Evolutionary conservation across 768 basidiomycete species (phyloP), one percentile per base, ranked within the genome.

Genomic region (Tricholoma sp.): DNA sequence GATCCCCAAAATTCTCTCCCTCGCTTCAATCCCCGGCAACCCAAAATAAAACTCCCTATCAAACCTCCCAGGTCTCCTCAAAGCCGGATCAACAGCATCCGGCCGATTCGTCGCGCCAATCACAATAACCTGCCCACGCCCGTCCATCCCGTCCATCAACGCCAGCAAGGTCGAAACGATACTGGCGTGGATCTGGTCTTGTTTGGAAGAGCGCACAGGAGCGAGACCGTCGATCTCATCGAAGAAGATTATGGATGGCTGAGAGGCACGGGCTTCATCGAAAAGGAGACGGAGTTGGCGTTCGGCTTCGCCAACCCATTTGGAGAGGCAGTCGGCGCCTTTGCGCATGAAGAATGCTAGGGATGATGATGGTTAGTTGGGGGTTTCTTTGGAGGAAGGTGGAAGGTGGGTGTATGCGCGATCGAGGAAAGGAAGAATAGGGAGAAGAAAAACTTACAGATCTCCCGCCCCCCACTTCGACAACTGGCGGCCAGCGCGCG

Each of bases 291-390:
- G 85, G 2, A 99, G 80, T 69, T 98, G 96, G 1, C 97, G 85
- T 68, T 98, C 97, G 5, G 97, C 96, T 74, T 99, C 97, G 53
- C 97, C 97, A 11, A 99, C 97, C 96, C 96, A 99, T 75, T 99
- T 99, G 6, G 94, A 95, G 27, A 98, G 79, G 63, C 91, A 92
- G 71, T 99, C 97, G 32, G 97, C 97, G 18, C 97, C 97, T 74
- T 99, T 99, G 50, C 97, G 88, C 97, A 99, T 98, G 79, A 96
- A 99, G 78, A 99, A 99, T 1, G 97, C 94, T 95, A 62, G 0
- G 14, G 24, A 8, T 29, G 29, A n/a, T 29, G 29, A 8, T 29
- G 29, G n/a, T 29, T 29, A 29, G 29, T 29, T 8, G 29, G 29
- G 3, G 29, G 3, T 35, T 35, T 35, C 12, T 35, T 35, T 10